phyloP scores from a whole-genome alignment of 73 alveolate species.

The Durusdinium trenchii region DNA sequence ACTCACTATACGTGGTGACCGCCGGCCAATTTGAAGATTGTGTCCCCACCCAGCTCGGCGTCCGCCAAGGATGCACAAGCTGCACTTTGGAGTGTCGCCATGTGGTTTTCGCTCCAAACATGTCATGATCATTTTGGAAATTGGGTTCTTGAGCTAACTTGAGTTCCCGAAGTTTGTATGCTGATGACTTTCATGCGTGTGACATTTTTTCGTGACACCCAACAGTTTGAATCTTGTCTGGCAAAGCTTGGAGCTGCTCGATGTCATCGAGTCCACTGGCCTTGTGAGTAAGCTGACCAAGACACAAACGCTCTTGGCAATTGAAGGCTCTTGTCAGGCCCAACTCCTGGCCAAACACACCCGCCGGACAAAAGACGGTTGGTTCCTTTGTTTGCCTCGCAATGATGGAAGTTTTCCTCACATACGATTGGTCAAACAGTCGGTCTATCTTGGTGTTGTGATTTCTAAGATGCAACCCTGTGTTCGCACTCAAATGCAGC shows the following conservation, averaged over 20 bases:
- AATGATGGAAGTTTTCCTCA: background rate
- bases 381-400: background rate
- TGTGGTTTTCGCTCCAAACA: background rate
- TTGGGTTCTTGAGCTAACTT: background rate
- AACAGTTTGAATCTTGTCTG: background rate
- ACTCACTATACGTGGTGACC: background rate
- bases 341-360: background rate
- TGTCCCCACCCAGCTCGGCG: background rate
- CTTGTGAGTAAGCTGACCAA: background rate
- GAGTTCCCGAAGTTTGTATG: background rate
- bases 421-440: background rate
- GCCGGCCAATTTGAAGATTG: background rate
- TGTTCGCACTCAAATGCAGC: background rate
- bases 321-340: background rate
- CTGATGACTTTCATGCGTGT: background rate
- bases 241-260: background rate
- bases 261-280: background rate
- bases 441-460: too few species aligned
- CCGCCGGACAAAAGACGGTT: background rate
- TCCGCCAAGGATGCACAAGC: background rate
- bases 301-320: background rate
- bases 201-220: background rate
- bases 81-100: background rate
- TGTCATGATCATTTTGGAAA: background rate
- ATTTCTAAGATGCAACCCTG: background rate